Evolutionary conservation across 768 basidiomycete genomes (phyloP).

Genomic region (Xerocomellus dryophilus): DNA sequence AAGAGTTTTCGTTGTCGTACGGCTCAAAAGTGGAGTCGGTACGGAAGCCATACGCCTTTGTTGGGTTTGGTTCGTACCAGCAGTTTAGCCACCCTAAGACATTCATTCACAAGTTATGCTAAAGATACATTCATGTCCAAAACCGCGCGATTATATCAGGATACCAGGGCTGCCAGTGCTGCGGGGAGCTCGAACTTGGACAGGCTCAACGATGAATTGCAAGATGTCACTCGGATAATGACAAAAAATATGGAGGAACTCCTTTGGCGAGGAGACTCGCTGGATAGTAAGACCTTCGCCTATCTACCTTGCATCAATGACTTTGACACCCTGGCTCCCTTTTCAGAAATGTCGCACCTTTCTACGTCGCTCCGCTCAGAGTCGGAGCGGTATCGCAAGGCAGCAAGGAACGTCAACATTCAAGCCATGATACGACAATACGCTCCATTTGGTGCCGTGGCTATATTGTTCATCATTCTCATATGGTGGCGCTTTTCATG

Average conservation of each 20-base stretch:
- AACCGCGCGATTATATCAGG: constrained; percentile 91
- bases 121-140: constrained; percentile 98
- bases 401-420: constrained; percentile 90
- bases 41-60: constrained; percentile 97
- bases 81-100: background rate
- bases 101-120: constrained; percentile 1
- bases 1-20: constrained; percentile 92
- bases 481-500: constrained; percentile 77
- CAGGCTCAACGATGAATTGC: constrained; percentile 90
- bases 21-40: constrained; percentile 90
- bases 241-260: constrained; percentile 99
- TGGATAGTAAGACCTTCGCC: constrained; percentile 70
- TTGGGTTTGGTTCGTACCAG: constrained; percentile 80
- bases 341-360: constrained; percentile 90
- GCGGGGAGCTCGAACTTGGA: constrained; percentile 68
- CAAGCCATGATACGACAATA: constrained; percentile 94
- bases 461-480: constrained; percentile 72
- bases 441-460: constrained; percentile 85
- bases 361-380: constrained; percentile 93
- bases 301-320: background rate
- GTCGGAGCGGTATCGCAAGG: constrained; percentile 96
- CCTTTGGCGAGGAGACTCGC: constrained; percentile 94
- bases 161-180: constrained; percentile 82
- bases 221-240: constrained; percentile 99
- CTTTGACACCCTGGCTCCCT: background rate